These are phyloP conservation scores for Prunus padus DNA, from an alignment of 306 rosid species.

Conservation along the genomic window DNA sequence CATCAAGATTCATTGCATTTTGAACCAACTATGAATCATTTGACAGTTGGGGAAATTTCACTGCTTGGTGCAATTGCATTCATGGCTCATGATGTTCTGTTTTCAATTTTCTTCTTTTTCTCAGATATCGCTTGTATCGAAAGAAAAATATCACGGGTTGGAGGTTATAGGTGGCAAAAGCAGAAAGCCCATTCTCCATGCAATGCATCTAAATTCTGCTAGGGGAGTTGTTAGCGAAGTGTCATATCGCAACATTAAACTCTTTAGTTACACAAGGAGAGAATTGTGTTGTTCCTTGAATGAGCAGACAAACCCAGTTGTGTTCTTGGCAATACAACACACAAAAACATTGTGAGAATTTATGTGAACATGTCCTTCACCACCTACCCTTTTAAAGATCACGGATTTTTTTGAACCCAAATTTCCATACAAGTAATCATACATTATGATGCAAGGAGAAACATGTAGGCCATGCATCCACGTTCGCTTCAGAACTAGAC, in stretches of 20 bases:
- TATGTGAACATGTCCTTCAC: conserved; percentile 11
- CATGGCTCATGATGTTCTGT: too few species aligned
- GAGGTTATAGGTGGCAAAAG: not conserved
- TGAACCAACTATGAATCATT: too few species aligned
- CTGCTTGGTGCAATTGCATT: too few species aligned
- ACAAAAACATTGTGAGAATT: conserved; percentile 22
- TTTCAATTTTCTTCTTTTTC: too few species aligned
- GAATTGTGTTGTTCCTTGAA: not conserved
- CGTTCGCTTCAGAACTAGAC: not conserved
- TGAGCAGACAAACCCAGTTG: conserved; percentile 2
- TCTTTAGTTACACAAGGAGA: not conserved
- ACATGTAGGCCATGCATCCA: not conserved
- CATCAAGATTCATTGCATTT: too few species aligned
- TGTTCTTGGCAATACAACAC: not conserved
- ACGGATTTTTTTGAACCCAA: conserved; percentile 10
- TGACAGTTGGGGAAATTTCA: too few species aligned
- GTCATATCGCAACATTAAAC: not conserved
- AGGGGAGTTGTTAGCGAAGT: not conserved
- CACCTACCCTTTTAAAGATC: not conserved
- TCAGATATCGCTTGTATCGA: too few species aligned
- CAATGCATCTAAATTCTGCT: conserved; percentile 10
- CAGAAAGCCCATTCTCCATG: not conserved
- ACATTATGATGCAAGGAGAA: not conserved
- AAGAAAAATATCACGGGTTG: not conserved
- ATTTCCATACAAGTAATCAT: not conserved